Evolutionary conservation across 441 rosid species (phyloP), one percentile per base, ranked within the genome.

Genomic region (Populus hybrid): DNA sequence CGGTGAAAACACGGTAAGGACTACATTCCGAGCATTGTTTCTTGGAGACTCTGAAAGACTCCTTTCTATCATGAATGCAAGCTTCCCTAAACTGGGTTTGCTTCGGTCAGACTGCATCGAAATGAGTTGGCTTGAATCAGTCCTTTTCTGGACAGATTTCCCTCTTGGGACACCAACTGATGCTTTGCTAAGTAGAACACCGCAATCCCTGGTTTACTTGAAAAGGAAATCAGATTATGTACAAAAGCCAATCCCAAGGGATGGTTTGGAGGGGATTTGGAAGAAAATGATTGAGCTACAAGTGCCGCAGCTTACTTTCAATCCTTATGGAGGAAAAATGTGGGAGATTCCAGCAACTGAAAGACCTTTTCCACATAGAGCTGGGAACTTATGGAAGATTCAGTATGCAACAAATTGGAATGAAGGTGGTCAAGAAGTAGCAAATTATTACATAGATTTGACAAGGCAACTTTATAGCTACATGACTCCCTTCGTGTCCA

Each of bases 201-300:
- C 89, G 0, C 71, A 77, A 14, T 78, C 72, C 65, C 84, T 84
- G 73, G 30, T 1, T 11, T 69, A 81, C 59, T 88, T 91, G 79
- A 90, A 91, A 68, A 86, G 83, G 23, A 91, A 91, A 82, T 87
- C 94, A 2, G 97, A 90, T 19, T 90, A 79, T 34, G 91, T 90
- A 16, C 78, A 75, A 73, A 57, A 79, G 18, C 86, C 81, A 0
- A 84, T 91, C 2, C 85, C 91, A 1, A 78, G 69, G 74, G 69
- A 38, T 21, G 95, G 74, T 9, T 74, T 91, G 5, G 84, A 87
- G 63, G 90, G 89, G 0, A 59, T 92, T 7, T 83, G 86, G 87
- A 78, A 86, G 74, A 85, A 74, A 14, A 40, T 86, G n/a, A 2
- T 87, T n/a, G 82, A 88, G 75, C 87, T 85, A 73, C 80, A 87